Evolutionary conservation across 179 eudicot species (phyloP), one percentile per base, ranked within the genome.

Genomic region (Beta macrorhiza): DNA sequence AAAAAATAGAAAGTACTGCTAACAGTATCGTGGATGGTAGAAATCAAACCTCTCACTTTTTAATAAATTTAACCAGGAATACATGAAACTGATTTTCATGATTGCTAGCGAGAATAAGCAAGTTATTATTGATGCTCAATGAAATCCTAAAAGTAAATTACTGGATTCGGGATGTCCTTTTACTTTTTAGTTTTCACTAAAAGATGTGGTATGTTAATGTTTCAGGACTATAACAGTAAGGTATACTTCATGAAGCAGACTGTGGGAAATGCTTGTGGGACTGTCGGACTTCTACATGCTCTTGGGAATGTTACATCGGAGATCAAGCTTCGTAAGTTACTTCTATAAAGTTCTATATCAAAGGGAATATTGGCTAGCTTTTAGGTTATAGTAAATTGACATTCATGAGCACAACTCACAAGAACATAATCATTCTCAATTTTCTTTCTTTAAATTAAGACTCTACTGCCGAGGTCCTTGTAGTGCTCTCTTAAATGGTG

Each of bases 231-330:
- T 72, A 85, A 80, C 80, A 77, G 76, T 32, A 89, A 88, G 77
- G 96, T 94, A 78, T 96, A 94, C 79, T 96, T 94, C 85, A 89
- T 88, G 96, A 90, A 91, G 87, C 99, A 96, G 89, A 96, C 99
- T 78, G 99, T 96, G 78, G 99, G 92, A 84, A 96, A 96, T 90
- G 99, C 99, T 74, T 96, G 99, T 81, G 99, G 99, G 63, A 96
- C 99, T 9, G 84, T 96, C 61, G 99, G 99, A 52, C 96, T 96
- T 85, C 93, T 94, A 79, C 99, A 96, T 87, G 99, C 98, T 81
- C 71, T 96, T 76, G 99, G 98, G 70, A 96, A 96, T 76, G 83
- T 96, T 71, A 89, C 93, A 42, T 96, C 99, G 63, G 89, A 94
- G 86, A 90, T 96, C 79, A 90, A 90, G 82, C 94, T 96, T 84